Conservation (phyloP, 208 protist genomes). For the Phytomonas sp. region DNA sequence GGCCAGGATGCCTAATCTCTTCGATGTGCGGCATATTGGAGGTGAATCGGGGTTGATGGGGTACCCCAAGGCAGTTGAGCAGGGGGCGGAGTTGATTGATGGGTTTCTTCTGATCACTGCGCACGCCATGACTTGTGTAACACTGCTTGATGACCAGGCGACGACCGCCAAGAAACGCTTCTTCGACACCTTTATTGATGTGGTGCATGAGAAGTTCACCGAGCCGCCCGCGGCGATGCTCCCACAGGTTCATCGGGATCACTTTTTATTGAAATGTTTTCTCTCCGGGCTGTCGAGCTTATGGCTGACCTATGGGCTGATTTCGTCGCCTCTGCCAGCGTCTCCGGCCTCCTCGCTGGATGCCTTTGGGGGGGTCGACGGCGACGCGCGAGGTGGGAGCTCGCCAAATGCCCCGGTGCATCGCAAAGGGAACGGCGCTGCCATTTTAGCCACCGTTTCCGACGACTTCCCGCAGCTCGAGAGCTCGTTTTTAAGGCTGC, state of each 20-base stretch:
- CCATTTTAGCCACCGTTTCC: not conserved
- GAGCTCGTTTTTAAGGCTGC: not conserved
- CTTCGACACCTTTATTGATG: conserved; percentile 47
- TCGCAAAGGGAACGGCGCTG: not conserved
- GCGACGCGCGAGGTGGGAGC: not conserved
- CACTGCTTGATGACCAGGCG: conserved; percentile 28
- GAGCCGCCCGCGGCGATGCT: conserved; percentile 16
- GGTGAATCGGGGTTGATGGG: conserved; percentile 15
- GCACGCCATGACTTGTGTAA: conserved; percentile 44
- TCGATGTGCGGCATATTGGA: conserved; percentile 26
- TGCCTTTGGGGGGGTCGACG: not conserved
- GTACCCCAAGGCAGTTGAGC: conserved; percentile 40
- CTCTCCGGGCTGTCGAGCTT: conserved; percentile 40
- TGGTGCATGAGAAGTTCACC: conserved; percentile 67
- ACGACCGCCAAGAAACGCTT: conserved; percentile 17
- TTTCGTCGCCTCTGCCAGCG: not conserved
- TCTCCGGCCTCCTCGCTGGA: not conserved
- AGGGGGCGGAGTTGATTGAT: conserved; percentile 43
- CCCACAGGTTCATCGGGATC: conserved; percentile 14
- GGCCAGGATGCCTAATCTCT: conserved; percentile 37
- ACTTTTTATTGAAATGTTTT: conserved; percentile 60
- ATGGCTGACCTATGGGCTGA: conserved; percentile 27
- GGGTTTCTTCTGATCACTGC: conserved; percentile 53
- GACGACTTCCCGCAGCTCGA: not conserved
- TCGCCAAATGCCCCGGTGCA: not conserved